Base-by-base conservation (phyloP, 2,329 filamentous ascomycete genomes). In the Gaeumannomyces sp. region DNA sequence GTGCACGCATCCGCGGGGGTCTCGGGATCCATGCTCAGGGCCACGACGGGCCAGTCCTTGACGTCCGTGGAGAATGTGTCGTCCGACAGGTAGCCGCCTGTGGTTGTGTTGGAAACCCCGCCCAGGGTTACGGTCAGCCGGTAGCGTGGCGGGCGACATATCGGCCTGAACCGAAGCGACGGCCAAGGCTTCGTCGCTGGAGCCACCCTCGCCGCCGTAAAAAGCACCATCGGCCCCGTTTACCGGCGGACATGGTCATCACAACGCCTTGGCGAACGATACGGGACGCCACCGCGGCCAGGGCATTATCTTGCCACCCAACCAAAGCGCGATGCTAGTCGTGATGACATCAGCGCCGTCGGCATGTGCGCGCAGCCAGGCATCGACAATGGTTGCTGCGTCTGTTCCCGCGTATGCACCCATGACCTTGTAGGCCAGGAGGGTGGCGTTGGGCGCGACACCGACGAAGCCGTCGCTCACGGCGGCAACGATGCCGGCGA, bases 341-440 rank as follows among this genome's bases (percentile, higher is more conserved):
- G 76, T 78, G 64, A 81, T 81, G 45, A 82, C 70, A 66, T 81
- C 79, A 22, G 67, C 74, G 1, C 73, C 75, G 29, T 76, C 72
- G 6, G 72, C 68, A 61, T 73, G 76, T 2, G 76, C 77, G 56
- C 64, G 66, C 10, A 78, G 70, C 64, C 76, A 78, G 2, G 72
- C 73, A 4, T 74, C 73, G 11, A 78, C 76, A 16, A 77, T 58
- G 19, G 68, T 71, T 50, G 70, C 73, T 19, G 72, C 69, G 61
- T 71, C 67, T 3, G 70, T 72, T 29, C 53, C 58, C n/a, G 29
- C 33, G 0, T 2, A 33, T 14, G 62, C 65, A 11, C 68, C 68
- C 64, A 72, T 70, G 14, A 73, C 67, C 56, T 70, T 71, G 67
- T 71, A 73, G 4, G 67, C 62, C 57, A 70, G 66, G 14, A 75